Conservation (phyloP, 2,329 filamentous ascomycete species). For the Fusarium anthophilum region DNA sequence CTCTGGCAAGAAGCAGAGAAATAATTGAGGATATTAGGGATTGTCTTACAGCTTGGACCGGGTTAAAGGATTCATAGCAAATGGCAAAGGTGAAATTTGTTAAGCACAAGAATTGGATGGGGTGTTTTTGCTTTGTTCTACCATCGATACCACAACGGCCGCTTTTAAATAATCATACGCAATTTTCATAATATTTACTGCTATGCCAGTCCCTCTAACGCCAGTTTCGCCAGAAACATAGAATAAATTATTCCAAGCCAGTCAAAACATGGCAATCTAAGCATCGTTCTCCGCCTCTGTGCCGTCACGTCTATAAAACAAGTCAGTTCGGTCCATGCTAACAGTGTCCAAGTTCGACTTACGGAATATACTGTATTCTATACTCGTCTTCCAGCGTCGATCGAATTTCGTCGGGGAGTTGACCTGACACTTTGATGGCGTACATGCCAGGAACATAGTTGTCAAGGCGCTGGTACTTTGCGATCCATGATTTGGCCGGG, state of each 20-base stretch:
- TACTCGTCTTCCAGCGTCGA: conserved; percentile 70
- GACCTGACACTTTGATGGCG: conserved; percentile 92
- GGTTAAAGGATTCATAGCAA: not conserved
- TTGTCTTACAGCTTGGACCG: not conserved
- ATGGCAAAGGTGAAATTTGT: not conserved
- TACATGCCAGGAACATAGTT: conserved; percentile 90
- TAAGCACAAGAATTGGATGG: conserved; percentile 1
- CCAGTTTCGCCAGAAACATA: conserved; percentile 45
- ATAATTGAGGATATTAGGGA: conserved; percentile 16
- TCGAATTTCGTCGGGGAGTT: conserved; percentile 73
- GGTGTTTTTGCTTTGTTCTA: conserved; percentile 37
- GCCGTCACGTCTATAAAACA: conserved; percentile 61
- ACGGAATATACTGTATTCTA: conserved; percentile 73
- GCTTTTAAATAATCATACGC: conserved; percentile 24
- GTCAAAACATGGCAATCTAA: conserved; percentile 41
- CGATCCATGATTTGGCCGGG: conserved; percentile 89
- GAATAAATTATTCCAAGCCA: conserved; percentile 8
- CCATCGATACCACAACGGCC: conserved; percentile 45
- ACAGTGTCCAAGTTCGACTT: not conserved
- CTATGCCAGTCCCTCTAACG: conserved; percentile 41
- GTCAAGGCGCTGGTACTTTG: conserved; percentile 94
- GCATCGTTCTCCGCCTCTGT: conserved; percentile 61
- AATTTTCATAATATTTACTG: conserved; percentile 17
- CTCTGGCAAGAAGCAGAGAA: conserved; percentile 63
- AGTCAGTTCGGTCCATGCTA: conserved; percentile 10